Evolutionary conservation across 345 rosid genomes (phyloP).

Genomic region (Kandelia obovata): DNA sequence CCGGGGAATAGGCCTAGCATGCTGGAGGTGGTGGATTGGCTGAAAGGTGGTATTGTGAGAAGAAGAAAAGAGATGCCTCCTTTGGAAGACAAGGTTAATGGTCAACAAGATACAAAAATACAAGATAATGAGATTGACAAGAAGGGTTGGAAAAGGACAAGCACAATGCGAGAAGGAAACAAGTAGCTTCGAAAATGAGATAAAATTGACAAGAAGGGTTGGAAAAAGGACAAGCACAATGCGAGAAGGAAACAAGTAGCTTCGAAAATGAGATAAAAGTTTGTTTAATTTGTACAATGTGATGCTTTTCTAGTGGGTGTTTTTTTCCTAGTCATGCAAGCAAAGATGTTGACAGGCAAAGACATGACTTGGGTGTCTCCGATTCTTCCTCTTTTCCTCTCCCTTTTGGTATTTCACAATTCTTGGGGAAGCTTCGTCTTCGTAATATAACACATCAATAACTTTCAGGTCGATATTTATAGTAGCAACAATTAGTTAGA

Average conservation of each 20-base stretch:
- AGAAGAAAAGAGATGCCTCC: conserved; percentile 25
- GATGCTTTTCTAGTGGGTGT: neutral
- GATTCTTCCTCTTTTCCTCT: no score
- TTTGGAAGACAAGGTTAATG: conserved; percentile 10
- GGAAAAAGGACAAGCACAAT: conserved; percentile 11
- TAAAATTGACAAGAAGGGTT: conserved; percentile 19
- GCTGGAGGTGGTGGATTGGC: conserved; percentile 55
- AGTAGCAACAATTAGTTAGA: no score
- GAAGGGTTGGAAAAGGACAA: conserved; percentile 18
- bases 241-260: neutral
- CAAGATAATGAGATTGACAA: neutral
- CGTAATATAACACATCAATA: no score
- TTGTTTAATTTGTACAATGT: neutral
- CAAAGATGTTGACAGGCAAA: no score
- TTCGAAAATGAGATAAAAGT: conserved; percentile 11
- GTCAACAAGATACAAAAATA: conserved; percentile 15
- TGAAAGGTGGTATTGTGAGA: conserved; percentile 30
- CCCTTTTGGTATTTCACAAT: no score
- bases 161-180: neutral
- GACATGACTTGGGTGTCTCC: no score
- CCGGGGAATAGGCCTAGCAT: conserved; percentile 54
- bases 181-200: neutral
- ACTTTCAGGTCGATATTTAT: no score
- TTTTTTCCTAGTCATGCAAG: neutral
- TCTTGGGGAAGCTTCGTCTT: no score